Evolutionary conservation across 169 alveolate genomes (phyloP), one percentile per base, ranked within the genome.

Genomic region (Plasmodium chabaudi): DNA sequence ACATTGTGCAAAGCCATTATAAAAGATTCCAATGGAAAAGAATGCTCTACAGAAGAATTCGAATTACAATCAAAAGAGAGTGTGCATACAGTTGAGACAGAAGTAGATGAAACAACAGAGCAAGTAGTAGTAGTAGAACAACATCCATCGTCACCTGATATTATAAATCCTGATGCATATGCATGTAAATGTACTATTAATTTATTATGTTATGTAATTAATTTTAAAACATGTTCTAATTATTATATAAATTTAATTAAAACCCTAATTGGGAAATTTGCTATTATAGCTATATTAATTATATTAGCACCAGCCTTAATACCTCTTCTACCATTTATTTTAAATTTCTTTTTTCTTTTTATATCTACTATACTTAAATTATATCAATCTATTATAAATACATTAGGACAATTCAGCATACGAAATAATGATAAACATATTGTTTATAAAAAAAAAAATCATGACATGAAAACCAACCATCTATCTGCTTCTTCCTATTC

Each of bases 281-380:
- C 49, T 25, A 64, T 61, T 34, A 63, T 77, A 47, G 77, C 27
- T 23, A 77, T 77, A n/a, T 64, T 77, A 42, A 68, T 77, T 64
- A 46, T 77, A 42, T 57, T 77, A 56, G 77, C 88, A 51, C 88
- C 88, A 17, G 69, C 88, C 69, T 51, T 77, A 63, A 77, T 77
- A 49, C 88, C 88, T 10, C 88, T 77, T 25, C 12, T 77, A 5
- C 88, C 88, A 64, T 77, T 77, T 21, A 13, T 77, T 27, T 49
- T 77, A 19, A 77, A 77, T 63, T 77, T 63, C 57, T 57, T 77
- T 34, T 63, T 77, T 34, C 4, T 21, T 25, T 77, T 57, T 63
- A 42, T 65, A 27, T 63, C 75, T 57, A 1, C 65, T 4, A 55
- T 56, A 34, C 42, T 77, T 25, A 77, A 68, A 49, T 27, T 77